Conservation (phyloP, 176 grass and related monocot species). For the Eremochloa ophiuroides region DNA sequence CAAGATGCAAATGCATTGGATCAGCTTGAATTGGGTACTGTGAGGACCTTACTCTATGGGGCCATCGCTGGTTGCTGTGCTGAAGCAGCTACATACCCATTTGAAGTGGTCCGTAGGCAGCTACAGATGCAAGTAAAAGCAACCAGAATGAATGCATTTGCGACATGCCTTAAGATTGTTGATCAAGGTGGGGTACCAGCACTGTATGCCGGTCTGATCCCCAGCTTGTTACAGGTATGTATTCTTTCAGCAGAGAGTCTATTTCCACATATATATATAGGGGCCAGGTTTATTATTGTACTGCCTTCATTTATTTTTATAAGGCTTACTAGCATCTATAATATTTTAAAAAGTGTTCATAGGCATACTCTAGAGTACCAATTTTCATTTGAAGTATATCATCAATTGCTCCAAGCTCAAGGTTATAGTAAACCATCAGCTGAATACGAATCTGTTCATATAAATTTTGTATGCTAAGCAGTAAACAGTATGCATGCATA, state of each 20-base stretch:
- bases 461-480: background rate
- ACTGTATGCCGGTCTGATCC: slow-evolving; percentile 92
- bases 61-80: slow-evolving; percentile 90
- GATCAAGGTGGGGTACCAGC: slow-evolving; percentile 92
- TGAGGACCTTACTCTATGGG: slow-evolving; percentile 88
- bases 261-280: slow-evolving; percentile 6
- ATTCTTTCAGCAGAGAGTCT: background rate
- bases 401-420: background rate
- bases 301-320: background rate
- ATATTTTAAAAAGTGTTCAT: background rate
- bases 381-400: background rate
- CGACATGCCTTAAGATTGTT: slow-evolving; percentile 81
- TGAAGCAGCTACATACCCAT: slow-evolving; percentile 89
- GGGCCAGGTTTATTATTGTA: background rate
- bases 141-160: slow-evolving; percentile 82
- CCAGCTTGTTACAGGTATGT: slow-evolving; percentile 93
- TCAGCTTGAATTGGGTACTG: slow-evolving; percentile 77
- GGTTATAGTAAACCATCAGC: background rate
- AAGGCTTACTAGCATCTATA: background rate
- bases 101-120: slow-evolving; percentile 92
- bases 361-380: background rate
- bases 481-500: background rate
- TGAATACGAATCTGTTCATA: background rate
- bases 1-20: slow-evolving; percentile 78
- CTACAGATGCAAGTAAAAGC: slow-evolving; percentile 91